Conservation (phyloP, 1,284 basidiomycete genomes). For the Melanopsichium pennsylvanicum region DNA sequence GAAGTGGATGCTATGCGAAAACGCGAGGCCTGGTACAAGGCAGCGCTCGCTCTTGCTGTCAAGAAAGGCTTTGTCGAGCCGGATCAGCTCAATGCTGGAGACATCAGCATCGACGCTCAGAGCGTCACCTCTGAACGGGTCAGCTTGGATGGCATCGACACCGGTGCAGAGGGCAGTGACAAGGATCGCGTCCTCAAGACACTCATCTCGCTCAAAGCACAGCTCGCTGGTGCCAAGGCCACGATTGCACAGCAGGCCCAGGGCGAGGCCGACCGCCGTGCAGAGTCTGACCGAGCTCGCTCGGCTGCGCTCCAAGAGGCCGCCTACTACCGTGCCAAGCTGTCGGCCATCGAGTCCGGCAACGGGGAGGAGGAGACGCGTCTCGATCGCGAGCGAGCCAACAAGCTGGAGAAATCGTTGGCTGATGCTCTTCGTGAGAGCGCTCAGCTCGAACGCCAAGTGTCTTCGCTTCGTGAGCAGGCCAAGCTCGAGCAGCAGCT, state of each 20-base stretch:
- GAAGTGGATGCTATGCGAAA: constrained; percentile 81
- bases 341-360: constrained; percentile 81
- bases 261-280: constrained; percentile 78
- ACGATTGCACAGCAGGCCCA: constrained; percentile 78
- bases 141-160: constrained; percentile 66
- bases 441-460: constrained; percentile 76
- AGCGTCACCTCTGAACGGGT: constrained; percentile 31
- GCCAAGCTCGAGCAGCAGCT: constrained; percentile 71
- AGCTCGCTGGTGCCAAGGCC: constrained; percentile 83
- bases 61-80: constrained; percentile 82
- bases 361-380: constrained; percentile 74
- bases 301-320: constrained; percentile 88
- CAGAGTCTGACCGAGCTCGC: constrained; percentile 81
- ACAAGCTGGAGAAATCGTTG: constrained; percentile 82
- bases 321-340: constrained; percentile 93
- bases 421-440: constrained; percentile 77
- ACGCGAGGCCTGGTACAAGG: constrained; percentile 85
- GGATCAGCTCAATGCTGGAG: constrained; percentile 65
- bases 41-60: constrained; percentile 79
- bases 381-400: constrained; percentile 81
- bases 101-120: constrained; percentile 39
- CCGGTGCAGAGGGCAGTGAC: constrained; percentile 63
- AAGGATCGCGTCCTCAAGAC: constrained; percentile 74
- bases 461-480: constrained; percentile 67
- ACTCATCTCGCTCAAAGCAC: constrained; percentile 84